A percentile compares a stretch with the other conserved stretches of the same genome.
Evolutionary conservation across 805 yeast genomes (phyloP).

Genomic region (Wickerhamiella bombiphila): DNA sequence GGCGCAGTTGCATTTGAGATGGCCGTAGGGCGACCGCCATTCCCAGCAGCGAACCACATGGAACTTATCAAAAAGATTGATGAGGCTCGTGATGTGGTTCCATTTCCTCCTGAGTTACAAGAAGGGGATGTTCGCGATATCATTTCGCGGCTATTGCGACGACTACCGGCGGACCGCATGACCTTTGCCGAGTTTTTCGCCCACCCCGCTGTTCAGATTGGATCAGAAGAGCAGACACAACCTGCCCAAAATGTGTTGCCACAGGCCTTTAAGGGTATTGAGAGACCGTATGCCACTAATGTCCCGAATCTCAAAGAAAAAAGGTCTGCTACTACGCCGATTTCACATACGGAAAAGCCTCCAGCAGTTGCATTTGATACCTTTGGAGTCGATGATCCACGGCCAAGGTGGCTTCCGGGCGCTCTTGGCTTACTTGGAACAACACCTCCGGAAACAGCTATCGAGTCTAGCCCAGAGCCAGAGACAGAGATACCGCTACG

Average conservation of each 20-base stretch:
- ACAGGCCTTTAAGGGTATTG: too few species aligned
- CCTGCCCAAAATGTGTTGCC: too few species aligned
- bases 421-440: too few species aligned
- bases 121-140: constrained; percentile 52
- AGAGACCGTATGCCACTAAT: too few species aligned
- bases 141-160: constrained; percentile 61
- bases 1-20: constrained; percentile 94
- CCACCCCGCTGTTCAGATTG: constrained; percentile 17
- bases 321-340: too few species aligned
- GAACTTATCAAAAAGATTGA: constrained; percentile 80
- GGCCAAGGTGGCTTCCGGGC: too few species aligned
- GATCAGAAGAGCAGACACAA: too few species aligned
- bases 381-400: too few species aligned
- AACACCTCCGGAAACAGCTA: not conserved
- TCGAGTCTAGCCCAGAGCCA: constrained; percentile 1
- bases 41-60: constrained; percentile 83
- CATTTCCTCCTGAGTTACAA: constrained; percentile 53
- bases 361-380: not conserved
- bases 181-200: constrained; percentile 78
- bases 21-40: constrained; percentile 95
- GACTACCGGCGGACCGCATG: constrained; percentile 76
- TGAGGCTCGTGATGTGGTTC: constrained; percentile 58
- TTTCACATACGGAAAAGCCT: not conserved
- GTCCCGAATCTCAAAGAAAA: too few species aligned
- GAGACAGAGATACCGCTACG: constrained; percentile 6